Base-by-base conservation (phyloP, 805 yeast species). In the Wickerhamomyces bisporus region DNA sequence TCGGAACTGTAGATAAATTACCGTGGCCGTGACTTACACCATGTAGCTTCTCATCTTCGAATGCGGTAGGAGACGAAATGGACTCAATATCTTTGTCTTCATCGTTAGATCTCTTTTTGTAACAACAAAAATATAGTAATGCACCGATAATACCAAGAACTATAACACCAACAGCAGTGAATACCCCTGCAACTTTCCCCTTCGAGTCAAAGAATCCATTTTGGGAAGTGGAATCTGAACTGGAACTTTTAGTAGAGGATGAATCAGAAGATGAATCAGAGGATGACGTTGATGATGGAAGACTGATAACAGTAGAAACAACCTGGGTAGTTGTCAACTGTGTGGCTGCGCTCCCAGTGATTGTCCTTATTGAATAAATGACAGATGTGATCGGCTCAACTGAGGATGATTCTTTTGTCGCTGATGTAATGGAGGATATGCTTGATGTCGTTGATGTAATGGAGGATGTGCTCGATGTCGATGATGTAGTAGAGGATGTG, bases 161-260 rank as follows among this genome's bases (percentile, higher is more conserved):
- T 3, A 80, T 80, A 4, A 85, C 45, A 1, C 87, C 93, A 15
- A 85, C 93, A 0, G 75, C 88, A 2, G 80, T 73, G 58, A 84
- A 84, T 0, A 83, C 79, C 2, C 93, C 94, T 0, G 89, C 93
- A 1, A 85, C 91, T 50, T 80, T 81, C 0, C 89, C 91, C 26
- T 71, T 72, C 28, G 74, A 65, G 39, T 73, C 68, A 61, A 81
- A 85, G 55, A 81, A 84, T 3, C 77, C 61, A 21, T 52, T 52
- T 49, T 41, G 32, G 3, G 52, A 30, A 39, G 26, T 26, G 6
- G 48, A 19, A 10, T 54, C 24, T 10, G 45, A n/a, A 7, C n/a
- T n/a, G n/a, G 54, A 23, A 10, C 47, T 30, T 20, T 52, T 42
- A 45, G 38, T 6, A 50, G 42, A 33, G 10, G 50, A 19, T 5